These are phyloP conservation scores for Penicillium simplicissimum DNA, from an alignment of 495 filamentous ascomycete species.

Conservation along the genomic window DNA sequence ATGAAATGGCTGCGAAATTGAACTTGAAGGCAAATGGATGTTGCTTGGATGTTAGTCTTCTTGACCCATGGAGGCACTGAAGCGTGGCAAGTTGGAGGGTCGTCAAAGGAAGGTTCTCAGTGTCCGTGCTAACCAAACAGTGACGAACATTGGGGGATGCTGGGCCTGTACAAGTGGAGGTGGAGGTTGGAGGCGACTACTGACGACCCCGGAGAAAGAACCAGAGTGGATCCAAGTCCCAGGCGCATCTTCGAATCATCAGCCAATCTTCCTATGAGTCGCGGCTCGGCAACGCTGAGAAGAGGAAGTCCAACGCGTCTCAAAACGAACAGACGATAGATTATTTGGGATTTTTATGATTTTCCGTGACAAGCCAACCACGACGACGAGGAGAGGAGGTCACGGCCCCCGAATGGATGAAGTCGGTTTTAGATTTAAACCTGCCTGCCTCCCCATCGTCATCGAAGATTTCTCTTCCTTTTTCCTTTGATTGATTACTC, in stretches of 20 bases:
- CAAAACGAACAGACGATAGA: neutral
- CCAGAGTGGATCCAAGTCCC: neutral
- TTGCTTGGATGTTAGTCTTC: neutral
- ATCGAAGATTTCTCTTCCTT: neutral
- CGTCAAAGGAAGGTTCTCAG: neutral
- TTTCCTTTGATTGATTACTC: slow-evolving; percentile 8
- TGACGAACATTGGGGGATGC: neutral
- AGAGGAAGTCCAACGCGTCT: slow-evolving; percentile 8
- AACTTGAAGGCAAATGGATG: neutral
- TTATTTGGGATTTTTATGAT: neutral
- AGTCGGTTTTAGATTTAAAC: slow-evolving; percentile 18
- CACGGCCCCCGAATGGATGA: slow-evolving; percentile 12
- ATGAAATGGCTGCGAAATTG: neutral
- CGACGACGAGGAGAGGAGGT: slow-evolving; percentile 6
- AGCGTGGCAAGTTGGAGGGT: neutral
- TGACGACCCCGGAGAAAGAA: neutral
- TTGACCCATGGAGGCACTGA: neutral
- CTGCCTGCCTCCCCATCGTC: slow-evolving; percentile 10
- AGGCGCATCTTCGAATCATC: neutral
- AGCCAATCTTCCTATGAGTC: neutral
- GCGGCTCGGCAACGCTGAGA: slow-evolving; percentile 22
- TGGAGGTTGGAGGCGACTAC: slow-evolving; percentile 3
- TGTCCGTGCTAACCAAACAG: neutral
- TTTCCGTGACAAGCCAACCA: neutral
- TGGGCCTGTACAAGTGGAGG: neutral